phyloP scores from a whole-genome alignment of 768 basidiomycete species.

The Pulveroboletus sp. region DNA sequence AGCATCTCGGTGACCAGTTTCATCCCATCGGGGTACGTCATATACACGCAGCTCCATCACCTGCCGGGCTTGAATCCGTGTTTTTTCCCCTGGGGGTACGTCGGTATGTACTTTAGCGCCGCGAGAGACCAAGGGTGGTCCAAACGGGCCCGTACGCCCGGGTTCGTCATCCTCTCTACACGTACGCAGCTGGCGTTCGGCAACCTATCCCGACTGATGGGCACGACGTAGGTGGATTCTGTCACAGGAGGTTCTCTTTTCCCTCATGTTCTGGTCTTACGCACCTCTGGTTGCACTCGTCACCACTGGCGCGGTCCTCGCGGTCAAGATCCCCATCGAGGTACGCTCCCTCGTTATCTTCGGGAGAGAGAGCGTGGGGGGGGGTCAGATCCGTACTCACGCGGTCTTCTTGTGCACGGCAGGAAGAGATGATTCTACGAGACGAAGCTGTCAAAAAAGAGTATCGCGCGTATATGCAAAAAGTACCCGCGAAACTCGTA shows the following conservation, averaged over 20 bases:
- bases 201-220: background rate
- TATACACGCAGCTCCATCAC: too few relatives aligned
- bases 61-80: too few relatives aligned
- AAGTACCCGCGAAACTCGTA: conserved; percentile 10
- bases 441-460: conserved; percentile 6
- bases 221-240: background rate
- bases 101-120: conserved; percentile 1
- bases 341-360: background rate
- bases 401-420: background rate
- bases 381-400: background rate
- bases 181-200: background rate
- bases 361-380: too few relatives aligned
- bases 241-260: background rate
- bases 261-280: conserved; percentile 9
- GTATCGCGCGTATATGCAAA: conserved; percentile 10
- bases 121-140: conserved; percentile 8
- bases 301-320: background rate
- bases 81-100: too few relatives aligned
- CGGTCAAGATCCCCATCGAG: conserved; percentile 8
- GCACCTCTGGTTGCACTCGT: conserved; percentile 1
- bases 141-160: conserved; percentile 14
- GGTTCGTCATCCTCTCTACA: conserved; percentile 12
- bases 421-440: conserved; percentile 7
- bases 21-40: conserved; percentile 9
- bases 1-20: conserved; percentile 5